Evolutionary conservation across 352 stramenopile genomes (phyloP), one percentile per base, ranked within the genome.

Genomic region (Thraustotheca clavata): DNA sequence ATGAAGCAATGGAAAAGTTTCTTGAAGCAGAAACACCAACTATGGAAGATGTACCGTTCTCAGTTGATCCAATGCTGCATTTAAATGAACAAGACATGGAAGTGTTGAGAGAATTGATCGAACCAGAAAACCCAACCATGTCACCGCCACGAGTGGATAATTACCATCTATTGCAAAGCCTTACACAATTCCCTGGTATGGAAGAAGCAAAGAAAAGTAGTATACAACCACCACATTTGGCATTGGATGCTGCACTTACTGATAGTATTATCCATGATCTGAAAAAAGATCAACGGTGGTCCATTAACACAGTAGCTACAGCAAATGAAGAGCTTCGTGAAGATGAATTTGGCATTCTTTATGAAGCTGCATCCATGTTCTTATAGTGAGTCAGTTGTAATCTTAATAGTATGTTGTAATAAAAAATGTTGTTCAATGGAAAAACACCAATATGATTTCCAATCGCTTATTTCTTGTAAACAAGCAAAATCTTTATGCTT

Each of bases 361-460:
- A 47, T 26, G 57, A 65, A 54, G 57, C 57, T 31, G 57, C 57
- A 32, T 65, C 57, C 36, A 65, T 65, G 57, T 65, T 65, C 32
- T 43, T 65, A 40, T 65, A 54, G 57, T 8, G 20, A 22, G 18
- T n/a, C n/a, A n/a, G n/a, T n/a, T n/a, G n/a, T n/a, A n/a, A n/a
- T n/a, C n/a, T n/a, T n/a, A n/a, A n/a, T n/a, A n/a, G n/a, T n/a
- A n/a, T n/a, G n/a, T n/a, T n/a, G n/a, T n/a, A n/a, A n/a, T n/a
- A n/a, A n/a, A n/a, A n/a, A n/a, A n/a, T n/a, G n/a, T n/a, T n/a
- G n/a, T n/a, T n/a, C n/a, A n/a, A n/a, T n/a, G n/a, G n/a, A n/a
- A n/a, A n/a, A n/a, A n/a, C n/a, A n/a, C n/a, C n/a, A n/a, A n/a
- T n/a, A n/a, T n/a, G n/a, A n/a, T n/a, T n/a, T n/a, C n/a, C n/a